Percentiles rank a stretch among this genome's conserved stretches.
Conservation (phyloP, 208 protist species). For the Acanthamoeba culbertsoni region DNA sequence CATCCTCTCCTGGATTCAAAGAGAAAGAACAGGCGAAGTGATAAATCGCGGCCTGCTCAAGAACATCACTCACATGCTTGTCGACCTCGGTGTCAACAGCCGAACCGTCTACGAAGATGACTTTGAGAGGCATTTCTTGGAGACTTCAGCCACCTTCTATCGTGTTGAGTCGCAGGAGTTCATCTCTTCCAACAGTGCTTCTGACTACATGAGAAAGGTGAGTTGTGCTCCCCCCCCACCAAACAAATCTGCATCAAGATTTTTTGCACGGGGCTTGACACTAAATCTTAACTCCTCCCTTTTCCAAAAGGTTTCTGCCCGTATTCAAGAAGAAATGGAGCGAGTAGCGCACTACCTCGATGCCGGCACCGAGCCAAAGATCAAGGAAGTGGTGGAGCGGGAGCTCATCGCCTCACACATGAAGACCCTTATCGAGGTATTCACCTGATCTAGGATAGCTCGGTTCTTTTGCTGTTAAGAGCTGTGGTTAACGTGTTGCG, state of each 20-base stretch:
- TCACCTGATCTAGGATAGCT: background rate
- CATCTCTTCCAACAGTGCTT: constrained; percentile 72
- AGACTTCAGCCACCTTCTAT: constrained; percentile 77
- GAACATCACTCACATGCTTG: constrained; percentile 78
- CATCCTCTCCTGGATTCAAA: constrained; percentile 73
- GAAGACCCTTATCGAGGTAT: constrained; percentile 77
- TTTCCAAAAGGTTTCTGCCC: constrained; percentile 67
- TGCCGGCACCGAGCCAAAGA: constrained; percentile 68
- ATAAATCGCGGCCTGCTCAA: constrained; percentile 75
- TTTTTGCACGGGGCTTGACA: background rate
- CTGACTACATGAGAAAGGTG: constrained; percentile 82
- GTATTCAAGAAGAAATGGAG: constrained; percentile 82
- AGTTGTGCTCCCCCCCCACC: background rate
- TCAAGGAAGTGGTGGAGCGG: constrained; percentile 78
- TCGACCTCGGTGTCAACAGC: constrained; percentile 74
- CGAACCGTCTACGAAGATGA: constrained; percentile 78
- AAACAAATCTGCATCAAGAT: background rate
- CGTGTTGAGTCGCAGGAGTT: constrained; percentile 73
- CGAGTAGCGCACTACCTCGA: constrained; percentile 83
- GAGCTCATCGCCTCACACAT: constrained; percentile 83
- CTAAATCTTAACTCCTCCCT: background rate
- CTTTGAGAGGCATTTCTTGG: constrained; percentile 82
- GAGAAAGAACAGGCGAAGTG: constrained; percentile 77
- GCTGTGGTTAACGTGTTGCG: background rate
- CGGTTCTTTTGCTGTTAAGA: background rate